Evolutionary conservation across 768 basidiomycete genomes (phyloP).

Genomic region (Postia placenta): DNA sequence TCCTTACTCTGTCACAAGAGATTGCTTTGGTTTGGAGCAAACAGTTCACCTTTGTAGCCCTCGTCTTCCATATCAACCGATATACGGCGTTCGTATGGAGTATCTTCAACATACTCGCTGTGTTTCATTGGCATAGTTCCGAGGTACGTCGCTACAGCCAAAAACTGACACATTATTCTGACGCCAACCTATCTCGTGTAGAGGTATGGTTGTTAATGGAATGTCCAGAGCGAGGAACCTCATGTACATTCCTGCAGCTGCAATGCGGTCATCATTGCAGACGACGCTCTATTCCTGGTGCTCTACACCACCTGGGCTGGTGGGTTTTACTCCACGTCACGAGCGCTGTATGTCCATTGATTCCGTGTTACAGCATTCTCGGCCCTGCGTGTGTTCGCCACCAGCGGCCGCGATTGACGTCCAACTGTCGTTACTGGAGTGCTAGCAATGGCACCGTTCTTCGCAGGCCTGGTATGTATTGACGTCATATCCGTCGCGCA

Average conservation of each 20-base stretch:
- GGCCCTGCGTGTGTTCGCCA: background rate
- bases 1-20: background rate
- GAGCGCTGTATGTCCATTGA: no score
- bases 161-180: no score
- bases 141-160: no score
- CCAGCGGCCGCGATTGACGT: background rate
- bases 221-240: no score
- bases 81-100: background rate
- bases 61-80: background rate
- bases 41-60: background rate
- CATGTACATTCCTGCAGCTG: background rate
- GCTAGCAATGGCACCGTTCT: background rate
- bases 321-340: background rate
- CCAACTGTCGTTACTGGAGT: background rate
- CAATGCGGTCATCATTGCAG: background rate
- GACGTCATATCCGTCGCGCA: no score
- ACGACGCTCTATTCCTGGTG: background rate
- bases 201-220: no score
- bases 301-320: background rate
- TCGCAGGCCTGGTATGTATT: background rate
- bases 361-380: background rate
- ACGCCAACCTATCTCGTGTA: no score
- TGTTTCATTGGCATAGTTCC: background rate
- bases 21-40: background rate
- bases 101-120: background rate